phyloP scores from a whole-genome alignment of 129 eudicot species.

The Artemisia annua region DNA sequence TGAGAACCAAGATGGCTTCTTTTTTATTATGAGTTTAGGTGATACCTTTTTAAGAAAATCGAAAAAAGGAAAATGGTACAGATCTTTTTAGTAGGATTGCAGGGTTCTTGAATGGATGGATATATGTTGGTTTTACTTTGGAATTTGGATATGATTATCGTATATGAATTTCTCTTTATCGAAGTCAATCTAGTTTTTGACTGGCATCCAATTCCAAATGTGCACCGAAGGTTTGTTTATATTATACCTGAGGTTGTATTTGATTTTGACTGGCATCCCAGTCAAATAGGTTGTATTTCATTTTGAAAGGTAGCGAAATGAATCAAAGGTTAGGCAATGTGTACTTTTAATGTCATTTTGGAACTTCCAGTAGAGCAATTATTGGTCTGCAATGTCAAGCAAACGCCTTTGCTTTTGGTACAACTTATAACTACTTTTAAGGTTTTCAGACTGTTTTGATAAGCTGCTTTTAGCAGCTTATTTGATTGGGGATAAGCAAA shows the following conservation, averaged over 20 bases:
- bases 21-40: constrained; percentile 17
- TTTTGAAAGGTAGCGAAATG: no score
- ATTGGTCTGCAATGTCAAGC: neutral
- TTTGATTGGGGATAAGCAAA: no score
- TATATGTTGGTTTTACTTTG: constrained; percentile 31
- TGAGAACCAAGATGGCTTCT: neutral
- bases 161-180: constrained; percentile 24
- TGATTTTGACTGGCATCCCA: no score
- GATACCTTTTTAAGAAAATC: constrained; percentile 24
- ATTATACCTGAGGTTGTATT: neutral
- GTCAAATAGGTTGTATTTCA: no score
- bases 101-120: constrained; percentile 23
- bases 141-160: constrained; percentile 20
- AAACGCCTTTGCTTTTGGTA: neutral
- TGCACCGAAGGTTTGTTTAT: neutral
- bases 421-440: no score
- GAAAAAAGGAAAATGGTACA: constrained; percentile 45
- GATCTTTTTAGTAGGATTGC: constrained; percentile 34
- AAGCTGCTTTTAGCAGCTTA: no score
- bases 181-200: neutral
- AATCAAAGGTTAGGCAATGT: no score
- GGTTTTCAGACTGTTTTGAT: no score
- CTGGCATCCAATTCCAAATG: neutral
- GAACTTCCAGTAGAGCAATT: neutral
- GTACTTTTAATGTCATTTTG: no score